Base-by-base conservation (phyloP, 306 rosid species). In the Astragalus membranaceus region DNA sequence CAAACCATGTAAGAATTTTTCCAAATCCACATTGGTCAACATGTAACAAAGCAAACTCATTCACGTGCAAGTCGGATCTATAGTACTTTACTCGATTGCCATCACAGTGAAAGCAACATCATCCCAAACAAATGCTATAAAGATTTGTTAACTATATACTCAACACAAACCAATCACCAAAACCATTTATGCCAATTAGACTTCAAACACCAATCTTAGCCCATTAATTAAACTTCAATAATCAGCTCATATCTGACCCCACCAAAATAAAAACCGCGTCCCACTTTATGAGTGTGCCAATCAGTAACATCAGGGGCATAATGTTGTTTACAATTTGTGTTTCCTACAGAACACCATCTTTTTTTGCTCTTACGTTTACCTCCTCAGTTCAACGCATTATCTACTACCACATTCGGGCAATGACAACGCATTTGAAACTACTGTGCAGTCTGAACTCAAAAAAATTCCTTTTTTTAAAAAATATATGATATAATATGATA, bases 341-440 rank as follows among this genome's bases (percentile, higher is more conserved):
- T 35, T 80, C 69, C 61, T 23, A 46, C 55, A 44, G 55, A 39
- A 30, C 23, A 42, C 59, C 54, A 51, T 30, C 13, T 57, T 74
- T 44, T 61, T 47, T 42, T 20, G 61, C 67, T 60, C 81, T 77
- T 33, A 63, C 67, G 65, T 50, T 75, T 14, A 75, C 79, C 75
- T 49, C 72, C 68, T 37, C 17, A 51, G 77, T 67, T 78, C 81
- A 74, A 74, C 57, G 54, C 69, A 74, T 61, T 46, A 52, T 30
- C 48, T 16, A 63, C 56, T 64, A 59, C 61, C 42, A 35, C 56
- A 67, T 48, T 36, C 16, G 3, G 16, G 74, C 77, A 84, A 81
- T 78, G 83, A 29, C 60, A 26, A 51, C 33, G 6, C 51, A 26
- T 29, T 47, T 60, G 59, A 70, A 71, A 57, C 44, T 3, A 47